These are phyloP conservation scores for Pyrus bretschneideri DNA, from an alignment of 306 rosid genomes.

Conservation along the genomic window DNA sequence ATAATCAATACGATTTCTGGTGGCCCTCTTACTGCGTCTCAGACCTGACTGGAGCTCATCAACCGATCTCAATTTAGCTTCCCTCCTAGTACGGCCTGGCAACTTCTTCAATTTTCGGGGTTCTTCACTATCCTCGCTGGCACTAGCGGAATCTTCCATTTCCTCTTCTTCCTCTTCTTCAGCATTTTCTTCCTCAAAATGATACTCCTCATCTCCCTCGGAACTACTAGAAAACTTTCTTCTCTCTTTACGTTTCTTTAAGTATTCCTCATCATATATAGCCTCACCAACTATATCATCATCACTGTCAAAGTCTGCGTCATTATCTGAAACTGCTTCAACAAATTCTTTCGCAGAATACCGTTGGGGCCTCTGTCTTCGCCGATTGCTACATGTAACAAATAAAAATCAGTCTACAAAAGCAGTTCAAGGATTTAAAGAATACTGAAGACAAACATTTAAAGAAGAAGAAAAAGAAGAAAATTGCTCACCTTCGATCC, in stretches of 20 bases:
- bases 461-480: background rate
- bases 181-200: conserved; percentile 78
- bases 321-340: conserved; percentile 72
- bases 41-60: conserved; percentile 78
- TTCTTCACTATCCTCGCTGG: conserved; percentile 83
- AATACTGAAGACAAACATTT: background rate
- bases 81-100: conserved; percentile 78
- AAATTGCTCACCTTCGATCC: conserved; percentile 63
- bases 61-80: conserved; percentile 75
- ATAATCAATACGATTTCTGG: conserved; percentile 72
- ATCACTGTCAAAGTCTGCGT: conserved; percentile 77
- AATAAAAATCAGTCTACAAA: conserved; percentile 14
- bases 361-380: conserved; percentile 79
- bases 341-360: conserved; percentile 82
- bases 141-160: conserved; percentile 65
- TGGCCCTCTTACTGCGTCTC: conserved; percentile 96
- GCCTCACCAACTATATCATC: conserved; percentile 98
- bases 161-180: conserved; percentile 90
- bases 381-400: conserved; percentile 54
- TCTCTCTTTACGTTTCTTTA: conserved; percentile 77
- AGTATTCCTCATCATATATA: conserved; percentile 88
- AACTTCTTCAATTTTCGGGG: conserved; percentile 57
- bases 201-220: conserved; percentile 96
- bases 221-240: conserved; percentile 83
- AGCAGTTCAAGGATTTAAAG: background rate